Conservation (phyloP, 2,329 filamentous ascomycete species). For the Fusarium xyrophilum region DNA sequence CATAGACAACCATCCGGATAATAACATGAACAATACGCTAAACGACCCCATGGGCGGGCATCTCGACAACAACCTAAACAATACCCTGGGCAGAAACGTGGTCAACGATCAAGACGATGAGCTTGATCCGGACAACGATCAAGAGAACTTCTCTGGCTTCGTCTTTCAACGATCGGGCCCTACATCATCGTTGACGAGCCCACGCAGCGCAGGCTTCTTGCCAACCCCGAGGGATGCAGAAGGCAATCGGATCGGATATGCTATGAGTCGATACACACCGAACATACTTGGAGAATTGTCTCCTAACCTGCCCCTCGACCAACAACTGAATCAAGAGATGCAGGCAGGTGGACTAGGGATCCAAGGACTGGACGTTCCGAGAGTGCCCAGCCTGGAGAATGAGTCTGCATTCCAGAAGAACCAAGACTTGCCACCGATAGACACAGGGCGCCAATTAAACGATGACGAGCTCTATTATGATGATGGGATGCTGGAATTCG, state of each 20-base stretch:
- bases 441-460: constrained; percentile 10
- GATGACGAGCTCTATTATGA: constrained; percentile 76
- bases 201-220: constrained; percentile 54
- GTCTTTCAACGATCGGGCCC: constrained; percentile 63
- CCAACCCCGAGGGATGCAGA: constrained; percentile 62
- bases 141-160: constrained; percentile 68
- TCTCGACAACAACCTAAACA: constrained; percentile 36
- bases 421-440: constrained; percentile 25
- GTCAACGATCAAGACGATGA: constrained; percentile 40
- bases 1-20: neutral
- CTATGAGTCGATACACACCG: constrained; percentile 57
- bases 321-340: constrained; percentile 19
- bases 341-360: constrained; percentile 52
- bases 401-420: constrained; percentile 35
- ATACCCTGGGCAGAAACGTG: constrained; percentile 6
- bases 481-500: constrained; percentile 63
- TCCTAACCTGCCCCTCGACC: constrained; percentile 18
- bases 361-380: constrained; percentile 45
- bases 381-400: constrained; percentile 25
- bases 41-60: constrained; percentile 9
- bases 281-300: constrained; percentile 31
- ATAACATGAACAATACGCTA: constrained; percentile 27
- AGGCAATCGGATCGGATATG: constrained; percentile 64
- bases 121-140: constrained; percentile 44
- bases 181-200: constrained; percentile 58